phyloP scores from a whole-genome alignment of 768 basidiomycete genomes.

The Lactarius trivialis region DNA sequence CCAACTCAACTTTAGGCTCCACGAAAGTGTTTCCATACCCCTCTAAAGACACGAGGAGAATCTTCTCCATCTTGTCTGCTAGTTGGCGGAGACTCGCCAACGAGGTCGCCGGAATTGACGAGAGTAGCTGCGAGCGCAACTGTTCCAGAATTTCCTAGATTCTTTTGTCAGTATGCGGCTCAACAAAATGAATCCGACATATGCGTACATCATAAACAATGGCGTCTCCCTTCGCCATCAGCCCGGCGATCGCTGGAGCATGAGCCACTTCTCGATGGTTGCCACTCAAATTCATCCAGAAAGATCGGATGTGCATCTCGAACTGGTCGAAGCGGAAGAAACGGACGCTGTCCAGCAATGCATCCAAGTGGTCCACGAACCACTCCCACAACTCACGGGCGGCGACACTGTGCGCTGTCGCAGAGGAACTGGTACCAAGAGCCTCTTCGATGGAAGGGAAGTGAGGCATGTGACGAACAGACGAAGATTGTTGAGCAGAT shows the following conservation, averaged over 20 bases:
- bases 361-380: constrained; percentile 88
- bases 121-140: constrained; percentile 78
- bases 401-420: constrained; percentile 69
- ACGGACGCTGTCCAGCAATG: constrained; percentile 69
- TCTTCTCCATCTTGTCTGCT: constrained; percentile 89
- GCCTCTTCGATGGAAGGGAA: constrained; percentile 88
- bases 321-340: constrained; percentile 84
- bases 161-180: constrained; percentile 21
- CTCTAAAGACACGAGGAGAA: constrained; percentile 72
- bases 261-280: constrained; percentile 84
- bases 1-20: constrained; percentile 85
- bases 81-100: constrained; percentile 70
- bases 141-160: constrained; percentile 80
- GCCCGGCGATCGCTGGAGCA: constrained; percentile 77
- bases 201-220: constrained; percentile 83
- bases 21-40: constrained; percentile 84
- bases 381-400: constrained; percentile 86
- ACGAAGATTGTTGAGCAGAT: constrained; percentile 44
- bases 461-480: constrained; percentile 69
- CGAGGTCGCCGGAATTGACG: constrained; percentile 60
- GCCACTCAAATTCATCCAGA: constrained; percentile 72
- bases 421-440: constrained; percentile 56
- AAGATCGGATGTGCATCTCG: constrained; percentile 77
- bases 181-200: constrained; percentile 7
- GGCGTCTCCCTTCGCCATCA: constrained; percentile 88